These are phyloP conservation scores for Fusarium sp. DNA, from an alignment of 2,329 filamentous ascomycete genomes.

Conservation along the genomic window DNA sequence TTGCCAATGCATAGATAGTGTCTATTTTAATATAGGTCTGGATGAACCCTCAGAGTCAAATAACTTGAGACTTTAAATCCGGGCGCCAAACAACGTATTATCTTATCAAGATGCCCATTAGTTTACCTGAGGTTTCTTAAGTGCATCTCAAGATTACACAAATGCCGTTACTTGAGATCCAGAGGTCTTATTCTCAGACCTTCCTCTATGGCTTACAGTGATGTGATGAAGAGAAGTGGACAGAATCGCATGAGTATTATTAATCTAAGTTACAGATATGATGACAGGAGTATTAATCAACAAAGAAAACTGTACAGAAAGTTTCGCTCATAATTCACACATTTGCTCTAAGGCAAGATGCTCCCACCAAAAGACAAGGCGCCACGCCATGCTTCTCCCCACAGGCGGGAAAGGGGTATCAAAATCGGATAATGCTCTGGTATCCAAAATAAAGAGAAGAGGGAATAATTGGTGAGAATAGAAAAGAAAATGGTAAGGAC, in stretches of 20 bases:
- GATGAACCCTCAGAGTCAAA: neutral
- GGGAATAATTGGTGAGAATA: neutral
- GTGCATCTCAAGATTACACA: neutral
- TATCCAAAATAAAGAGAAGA: slow-evolving; percentile 13
- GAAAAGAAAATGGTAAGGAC: neutral
- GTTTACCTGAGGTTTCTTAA: neutral
- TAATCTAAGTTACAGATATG: slow-evolving; percentile 22
- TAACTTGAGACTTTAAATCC: neutral
- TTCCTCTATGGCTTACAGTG: neutral
- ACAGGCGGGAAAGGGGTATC: slow-evolving; percentile 38
- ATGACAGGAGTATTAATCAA: slow-evolving; percentile 9
- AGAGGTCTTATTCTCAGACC: neutral
- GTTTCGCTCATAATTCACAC: slow-evolving; percentile 8
- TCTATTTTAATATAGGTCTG: slow-evolving; percentile 24
- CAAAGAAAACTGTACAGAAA: slow-evolving; percentile 12
- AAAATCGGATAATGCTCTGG: slow-evolving; percentile 29
- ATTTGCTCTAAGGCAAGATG: slow-evolving; percentile 38
- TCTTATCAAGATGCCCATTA: neutral
- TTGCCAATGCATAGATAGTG: slow-evolving; percentile 5
- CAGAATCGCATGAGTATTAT: slow-evolving; percentile 16
- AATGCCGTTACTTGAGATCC: neutral
- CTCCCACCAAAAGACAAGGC: slow-evolving; percentile 29
- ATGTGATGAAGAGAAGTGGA: neutral
- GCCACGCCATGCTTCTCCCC: slow-evolving; percentile 35
- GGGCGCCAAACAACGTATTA: neutral